Base-by-base conservation (phyloP, 169 alveolate genomes). In the Besnoitia besnoiti region DNA sequence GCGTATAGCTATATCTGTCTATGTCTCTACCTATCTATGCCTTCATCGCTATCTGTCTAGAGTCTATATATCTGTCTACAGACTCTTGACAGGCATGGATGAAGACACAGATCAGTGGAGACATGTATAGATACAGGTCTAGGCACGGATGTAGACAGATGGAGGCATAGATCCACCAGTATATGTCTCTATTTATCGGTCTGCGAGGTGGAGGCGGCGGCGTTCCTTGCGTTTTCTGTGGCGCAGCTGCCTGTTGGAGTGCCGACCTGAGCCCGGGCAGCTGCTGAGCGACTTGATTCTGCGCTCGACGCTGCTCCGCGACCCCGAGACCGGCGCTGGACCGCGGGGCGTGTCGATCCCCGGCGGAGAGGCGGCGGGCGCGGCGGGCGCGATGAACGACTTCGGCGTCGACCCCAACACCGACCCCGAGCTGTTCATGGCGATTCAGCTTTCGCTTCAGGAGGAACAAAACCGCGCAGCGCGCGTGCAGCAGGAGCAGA, bases 361-460 rank as follows among this genome's bases (percentile, higher is more conserved):
- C 33, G 96, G 90, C 75, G 93, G 90, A n/a, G 91, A 80, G 37
- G 96, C 89, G 0, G 96, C 94, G 42, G 94, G 96, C 7, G 96
- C 92, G 21, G 94, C 94, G 49, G 97, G 67, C 7, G 85, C 85
- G 42, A 55, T 50, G 46, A 85, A 85, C 55, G 96, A 93, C 42
- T 93, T 95, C 67, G 99, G 99, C 39, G 94, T 97, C 51, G 98
- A 97, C 91, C 98, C 99, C n/a, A 94, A 94, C 75, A 92, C 96
- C 30, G 99, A 97, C 87, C 99, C 99, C 8, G 99, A 97, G 91
- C 93, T 97, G n/a, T 98, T 98, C 30, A 95, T 96, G 97, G 98
- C 97, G 16, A 89, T 96, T 44, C 96, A 94, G 87, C 95, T 95
- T 93, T 96, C 97, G 39, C 92, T 96, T 89, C 59, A 51, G 16